These are phyloP conservation scores for Cutaneotrichosporon spelunceum DNA, from an alignment of 1,284 basidiomycete genomes.

Conservation along the genomic window DNA sequence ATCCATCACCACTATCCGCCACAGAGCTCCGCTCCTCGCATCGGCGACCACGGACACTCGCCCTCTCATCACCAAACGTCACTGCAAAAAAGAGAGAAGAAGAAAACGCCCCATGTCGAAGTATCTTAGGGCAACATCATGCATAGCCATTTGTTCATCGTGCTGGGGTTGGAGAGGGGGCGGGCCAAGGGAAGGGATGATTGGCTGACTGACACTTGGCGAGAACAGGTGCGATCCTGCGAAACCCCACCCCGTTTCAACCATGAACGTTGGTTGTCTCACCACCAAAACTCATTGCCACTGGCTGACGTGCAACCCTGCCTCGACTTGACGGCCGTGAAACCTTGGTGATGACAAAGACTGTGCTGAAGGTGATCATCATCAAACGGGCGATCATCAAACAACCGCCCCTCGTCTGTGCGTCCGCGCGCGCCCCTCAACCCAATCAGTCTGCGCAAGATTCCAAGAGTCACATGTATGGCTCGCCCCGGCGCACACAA, in stretches of 20 bases:
- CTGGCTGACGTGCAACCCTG: not conserved
- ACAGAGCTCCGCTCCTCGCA: not conserved
- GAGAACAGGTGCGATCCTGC: too few relatives aligned
- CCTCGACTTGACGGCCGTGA: not conserved
- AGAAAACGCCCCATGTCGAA: not conserved
- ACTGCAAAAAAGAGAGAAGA: constrained; percentile 2
- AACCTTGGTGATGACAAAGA: not conserved
- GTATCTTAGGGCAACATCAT: constrained; percentile 3
- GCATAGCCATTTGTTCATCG: constrained; percentile 3
- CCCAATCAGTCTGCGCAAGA: too few relatives aligned
- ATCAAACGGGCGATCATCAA: not conserved
- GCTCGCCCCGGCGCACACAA: not conserved
- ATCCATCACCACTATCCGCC: not conserved
- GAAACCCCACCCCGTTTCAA: too few relatives aligned
- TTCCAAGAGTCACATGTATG: not conserved
- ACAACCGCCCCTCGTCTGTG: not conserved
- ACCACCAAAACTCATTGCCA: not conserved
- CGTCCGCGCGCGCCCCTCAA: not conserved
- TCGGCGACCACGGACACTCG: not conserved
- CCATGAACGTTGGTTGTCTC: too few relatives aligned
- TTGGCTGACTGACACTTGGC: too few relatives aligned
- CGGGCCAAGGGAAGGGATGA: not conserved
- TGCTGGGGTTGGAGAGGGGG: not conserved
- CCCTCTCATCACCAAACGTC: not conserved
- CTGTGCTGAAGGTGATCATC: not conserved